Conservation (phyloP, 2,329 filamentous ascomycete genomes). For the Mycosphaerelloides madeirae region DNA sequence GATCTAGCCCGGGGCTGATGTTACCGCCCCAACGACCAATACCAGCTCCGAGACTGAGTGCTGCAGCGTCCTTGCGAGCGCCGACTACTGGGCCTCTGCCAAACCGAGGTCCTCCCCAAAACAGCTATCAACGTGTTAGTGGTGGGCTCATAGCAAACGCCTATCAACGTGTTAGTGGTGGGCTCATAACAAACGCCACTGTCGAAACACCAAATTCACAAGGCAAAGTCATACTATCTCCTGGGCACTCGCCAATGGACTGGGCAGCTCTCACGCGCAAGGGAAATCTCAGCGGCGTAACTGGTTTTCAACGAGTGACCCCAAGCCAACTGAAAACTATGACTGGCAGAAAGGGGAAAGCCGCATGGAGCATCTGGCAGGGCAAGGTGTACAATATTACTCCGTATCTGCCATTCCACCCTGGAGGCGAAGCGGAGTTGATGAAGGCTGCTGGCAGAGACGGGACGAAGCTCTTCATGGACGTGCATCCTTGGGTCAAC, state of each 20-base stretch:
- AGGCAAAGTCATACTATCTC: slow-evolving; percentile 73
- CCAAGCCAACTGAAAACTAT: slow-evolving; percentile 72
- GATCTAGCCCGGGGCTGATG: slow-evolving; percentile 22
- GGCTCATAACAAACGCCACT: slow-evolving; percentile 29
- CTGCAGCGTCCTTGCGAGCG: slow-evolving; percentile 38
- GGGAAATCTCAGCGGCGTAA: slow-evolving; percentile 44
- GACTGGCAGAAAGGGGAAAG: slow-evolving; percentile 73
- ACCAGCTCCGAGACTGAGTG: slow-evolving; percentile 19
- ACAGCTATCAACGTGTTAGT: slow-evolving; percentile 30
- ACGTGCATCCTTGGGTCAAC: slow-evolving; percentile 64
- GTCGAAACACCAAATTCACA: slow-evolving; percentile 39
- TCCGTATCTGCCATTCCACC: slow-evolving; percentile 85
- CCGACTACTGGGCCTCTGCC: slow-evolving; percentile 47
- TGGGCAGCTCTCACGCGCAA: slow-evolving; percentile 79
- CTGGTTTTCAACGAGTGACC: slow-evolving; percentile 65
- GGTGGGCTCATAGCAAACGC: slow-evolving; percentile 29
- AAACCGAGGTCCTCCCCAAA: slow-evolving; percentile 39
- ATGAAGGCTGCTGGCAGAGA: slow-evolving; percentile 76
- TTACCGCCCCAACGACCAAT: slow-evolving; percentile 23
- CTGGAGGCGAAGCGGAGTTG: slow-evolving; percentile 74
- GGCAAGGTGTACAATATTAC: slow-evolving; percentile 93
- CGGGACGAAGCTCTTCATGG: slow-evolving; percentile 57
- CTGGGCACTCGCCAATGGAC: slow-evolving; percentile 90
- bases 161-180: slow-evolving; percentile 36
- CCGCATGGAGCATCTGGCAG: slow-evolving; percentile 86